Evolutionary conservation across 257 asterid species (phyloP).

Genomic region (Phtheirospermum japonicum): DNA sequence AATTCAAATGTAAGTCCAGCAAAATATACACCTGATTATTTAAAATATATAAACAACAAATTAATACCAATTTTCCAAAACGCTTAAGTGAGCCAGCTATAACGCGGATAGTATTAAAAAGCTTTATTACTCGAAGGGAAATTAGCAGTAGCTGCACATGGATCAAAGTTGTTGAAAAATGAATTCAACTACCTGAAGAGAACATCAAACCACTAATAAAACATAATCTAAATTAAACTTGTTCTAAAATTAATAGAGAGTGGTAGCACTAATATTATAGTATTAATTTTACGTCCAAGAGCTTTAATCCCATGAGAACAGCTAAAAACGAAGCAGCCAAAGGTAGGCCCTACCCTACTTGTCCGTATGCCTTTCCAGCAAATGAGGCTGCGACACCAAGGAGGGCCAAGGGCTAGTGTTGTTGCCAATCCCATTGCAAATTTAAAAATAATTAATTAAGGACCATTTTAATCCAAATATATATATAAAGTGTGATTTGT

Average conservation of each 20-base stretch:
- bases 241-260: too few species aligned
- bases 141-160: constrained; percentile 85
- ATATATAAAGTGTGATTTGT: too few species aligned
- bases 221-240: too few species aligned
- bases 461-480: too few species aligned
- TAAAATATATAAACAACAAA: not conserved
- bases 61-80: not conserved
- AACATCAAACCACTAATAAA: too few species aligned
- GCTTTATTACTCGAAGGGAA: constrained; percentile 74
- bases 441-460: too few species aligned
- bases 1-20: constrained; percentile 97
- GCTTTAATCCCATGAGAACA: constrained; percentile 84
- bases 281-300: constrained; percentile 59
- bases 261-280: too few species aligned
- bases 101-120: not conserved
- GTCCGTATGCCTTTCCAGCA: constrained; percentile 99
- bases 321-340: constrained; percentile 84
- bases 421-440: constrained; percentile 97
- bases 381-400: constrained; percentile 93
- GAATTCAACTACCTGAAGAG: constrained; percentile 72
- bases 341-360: constrained; percentile 90
- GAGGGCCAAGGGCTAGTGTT: constrained; percentile 77
- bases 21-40: constrained; percentile 73
- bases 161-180: constrained; percentile 82
- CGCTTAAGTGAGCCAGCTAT: constrained; percentile 2